Evolutionary conservation across 2,329 filamentous ascomycete genomes (phyloP).

Genomic region (Xylariales sp.): DNA sequence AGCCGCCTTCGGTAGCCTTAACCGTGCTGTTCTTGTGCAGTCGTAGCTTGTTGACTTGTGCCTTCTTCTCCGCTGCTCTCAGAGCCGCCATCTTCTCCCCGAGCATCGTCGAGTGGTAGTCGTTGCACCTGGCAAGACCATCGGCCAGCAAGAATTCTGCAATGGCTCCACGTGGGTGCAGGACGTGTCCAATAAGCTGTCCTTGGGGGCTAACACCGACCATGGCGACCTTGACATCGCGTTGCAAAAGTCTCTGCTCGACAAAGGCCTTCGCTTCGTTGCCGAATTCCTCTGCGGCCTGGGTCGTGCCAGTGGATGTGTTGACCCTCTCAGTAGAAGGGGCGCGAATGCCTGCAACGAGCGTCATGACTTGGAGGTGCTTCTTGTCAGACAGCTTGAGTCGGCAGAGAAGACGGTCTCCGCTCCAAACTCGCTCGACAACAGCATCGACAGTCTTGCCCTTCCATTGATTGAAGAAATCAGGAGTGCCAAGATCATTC

Average conservation of each 20-base stretch:
- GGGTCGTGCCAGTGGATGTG: slow-evolving; percentile 71
- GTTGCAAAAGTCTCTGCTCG: slow-evolving; percentile 79
- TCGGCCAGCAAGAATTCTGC: slow-evolving; percentile 86
- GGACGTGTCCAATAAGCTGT: slow-evolving; percentile 81
- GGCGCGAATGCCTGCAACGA: slow-evolving; percentile 83
- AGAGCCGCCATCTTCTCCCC: slow-evolving; percentile 83
- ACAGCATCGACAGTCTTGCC: slow-evolving; percentile 79
- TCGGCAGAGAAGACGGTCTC: slow-evolving; percentile 83
- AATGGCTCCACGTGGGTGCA: slow-evolving; percentile 90
- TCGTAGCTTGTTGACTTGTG: slow-evolving; percentile 71
- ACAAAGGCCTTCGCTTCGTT: slow-evolving; percentile 87
- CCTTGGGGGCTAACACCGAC: slow-evolving; percentile 86
- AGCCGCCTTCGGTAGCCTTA: slow-evolving; percentile 58
- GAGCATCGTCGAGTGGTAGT: slow-evolving; percentile 91
- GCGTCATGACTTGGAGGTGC: slow-evolving; percentile 83
- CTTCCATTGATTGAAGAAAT: slow-evolving; percentile 81
- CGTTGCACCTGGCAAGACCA: slow-evolving; percentile 86
- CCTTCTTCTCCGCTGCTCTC: slow-evolving; percentile 80
- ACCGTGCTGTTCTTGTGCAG: slow-evolving; percentile 78
- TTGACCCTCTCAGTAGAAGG: slow-evolving; percentile 86
- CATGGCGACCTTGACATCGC: slow-evolving; percentile 76
- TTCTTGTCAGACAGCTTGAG: slow-evolving; percentile 76
- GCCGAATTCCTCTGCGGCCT: slow-evolving; percentile 83
- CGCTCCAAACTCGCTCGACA: slow-evolving; percentile 86
- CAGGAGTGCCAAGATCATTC: slow-evolving; percentile 75